Evolutionary conservation across 768 basidiomycete genomes (phyloP).

Genomic region (Cyclocybe cylindracea): DNA sequence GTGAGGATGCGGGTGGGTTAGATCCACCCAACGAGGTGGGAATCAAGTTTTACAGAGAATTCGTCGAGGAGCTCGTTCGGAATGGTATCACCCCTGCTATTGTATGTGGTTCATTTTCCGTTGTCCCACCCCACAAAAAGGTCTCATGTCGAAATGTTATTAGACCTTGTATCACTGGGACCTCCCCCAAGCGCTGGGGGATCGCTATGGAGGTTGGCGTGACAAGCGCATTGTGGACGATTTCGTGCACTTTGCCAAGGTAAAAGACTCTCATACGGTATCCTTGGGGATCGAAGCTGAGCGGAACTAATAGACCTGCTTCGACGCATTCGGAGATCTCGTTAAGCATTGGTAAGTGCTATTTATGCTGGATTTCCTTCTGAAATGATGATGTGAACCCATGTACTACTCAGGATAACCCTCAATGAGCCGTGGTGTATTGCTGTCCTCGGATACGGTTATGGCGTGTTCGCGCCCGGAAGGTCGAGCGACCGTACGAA

Average conservation of each 20-base stretch:
- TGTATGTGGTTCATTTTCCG: conserved; percentile 32
- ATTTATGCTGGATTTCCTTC: conserved; percentile 2
- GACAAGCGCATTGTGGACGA: conserved; percentile 65
- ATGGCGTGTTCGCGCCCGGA: conserved; percentile 70
- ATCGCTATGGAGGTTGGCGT: conserved; percentile 78
- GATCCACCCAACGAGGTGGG: conserved; percentile 68
- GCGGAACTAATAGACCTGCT: conserved; percentile 48
- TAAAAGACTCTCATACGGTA: conserved; percentile 9
- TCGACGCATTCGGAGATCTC: conserved; percentile 68
- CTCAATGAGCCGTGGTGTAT: conserved; percentile 76
- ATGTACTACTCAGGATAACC: conserved; percentile 50
- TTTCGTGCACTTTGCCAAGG: conserved; percentile 61
- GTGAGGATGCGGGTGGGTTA: conserved; percentile 40
- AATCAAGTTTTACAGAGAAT: conserved; percentile 62
- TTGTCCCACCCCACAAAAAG: conserved; percentile 2
- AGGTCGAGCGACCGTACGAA: conserved; percentile 59
- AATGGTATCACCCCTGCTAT: conserved; percentile 65
- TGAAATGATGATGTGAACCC: not conserved
- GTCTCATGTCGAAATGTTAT: not conserved
- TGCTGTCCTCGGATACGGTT: conserved; percentile 63
- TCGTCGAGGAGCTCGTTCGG: conserved; percentile 65
- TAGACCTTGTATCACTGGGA: conserved; percentile 82
- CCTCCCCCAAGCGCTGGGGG: conserved; percentile 69
- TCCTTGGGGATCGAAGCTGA: not conserved
- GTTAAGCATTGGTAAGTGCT: conserved; percentile 67